Percentiles rank a stretch among this genome's conserved stretches.
These are phyloP conservation scores for Scheffersomyces ergatensis DNA, from an alignment of 805 yeast genomes.

Conservation along the genomic window DNA sequence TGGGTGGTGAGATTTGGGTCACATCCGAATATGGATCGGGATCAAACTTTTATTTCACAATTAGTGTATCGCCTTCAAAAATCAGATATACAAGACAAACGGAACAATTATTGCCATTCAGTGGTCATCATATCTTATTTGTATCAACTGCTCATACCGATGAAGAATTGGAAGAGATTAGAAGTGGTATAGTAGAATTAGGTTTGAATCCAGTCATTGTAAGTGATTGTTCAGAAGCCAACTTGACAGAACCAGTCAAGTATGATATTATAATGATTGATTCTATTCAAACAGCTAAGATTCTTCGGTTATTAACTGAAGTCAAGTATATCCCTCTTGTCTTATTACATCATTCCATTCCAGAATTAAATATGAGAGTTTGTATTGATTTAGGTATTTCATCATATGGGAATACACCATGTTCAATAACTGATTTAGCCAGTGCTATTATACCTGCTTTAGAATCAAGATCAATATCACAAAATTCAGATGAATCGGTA, in stretches of 20 bases:
- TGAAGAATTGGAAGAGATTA: slow-evolving; percentile 50
- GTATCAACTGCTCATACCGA: slow-evolving; percentile 62
- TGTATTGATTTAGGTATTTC: slow-evolving; percentile 86
- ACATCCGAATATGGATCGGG: slow-evolving; percentile 78
- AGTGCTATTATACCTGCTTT: slow-evolving; percentile 81
- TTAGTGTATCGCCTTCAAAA: slow-evolving; percentile 71
- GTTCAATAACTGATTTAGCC: slow-evolving; percentile 77
- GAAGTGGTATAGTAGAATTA: slow-evolving; percentile 48
- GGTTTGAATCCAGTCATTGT: slow-evolving; percentile 64
- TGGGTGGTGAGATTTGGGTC: slow-evolving; percentile 96
- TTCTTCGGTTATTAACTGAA: slow-evolving; percentile 66
- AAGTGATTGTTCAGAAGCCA: slow-evolving; percentile 54
- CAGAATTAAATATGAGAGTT: slow-evolving; percentile 73
- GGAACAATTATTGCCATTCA: slow-evolving; percentile 70
- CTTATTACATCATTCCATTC: slow-evolving; percentile 69
- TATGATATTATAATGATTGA: slow-evolving; percentile 84
- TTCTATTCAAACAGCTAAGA: slow-evolving; percentile 69
- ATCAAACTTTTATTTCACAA: slow-evolving; percentile 78
- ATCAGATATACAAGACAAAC: slow-evolving; percentile 61
- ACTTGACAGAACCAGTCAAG: slow-evolving; percentile 52
- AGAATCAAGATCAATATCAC: slow-evolving; percentile 77
- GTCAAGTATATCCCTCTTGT: slow-evolving; percentile 86
- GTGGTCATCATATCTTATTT: slow-evolving; percentile 65
- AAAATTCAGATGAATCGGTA: slow-evolving; percentile 74
- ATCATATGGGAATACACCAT: slow-evolving; percentile 86